Conservation (phyloP, 208 protist genomes). For the Acanthamoeba healyi region DNA sequence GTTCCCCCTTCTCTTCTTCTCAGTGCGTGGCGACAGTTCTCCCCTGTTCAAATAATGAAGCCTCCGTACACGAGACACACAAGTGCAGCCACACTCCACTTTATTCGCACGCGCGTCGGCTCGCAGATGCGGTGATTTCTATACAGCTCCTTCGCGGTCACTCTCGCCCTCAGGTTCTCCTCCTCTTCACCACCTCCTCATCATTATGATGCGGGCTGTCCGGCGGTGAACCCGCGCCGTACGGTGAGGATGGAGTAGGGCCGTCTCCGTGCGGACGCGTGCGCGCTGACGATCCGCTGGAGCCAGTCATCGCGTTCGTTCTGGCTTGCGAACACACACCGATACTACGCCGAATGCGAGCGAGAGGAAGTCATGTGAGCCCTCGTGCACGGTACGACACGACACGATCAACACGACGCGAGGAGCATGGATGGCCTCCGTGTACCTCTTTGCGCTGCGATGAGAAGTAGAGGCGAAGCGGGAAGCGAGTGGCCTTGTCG, state of each 20-base stretch:
- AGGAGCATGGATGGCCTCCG: neutral
- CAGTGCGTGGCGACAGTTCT: neutral
- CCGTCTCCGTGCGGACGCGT: neutral
- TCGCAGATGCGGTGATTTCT: too few species aligned
- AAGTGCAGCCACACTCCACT: conserved; percentile 97
- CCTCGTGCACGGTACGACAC: too few species aligned
- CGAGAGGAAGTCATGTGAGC: too few species aligned
- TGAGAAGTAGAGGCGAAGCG: conserved; percentile 33
- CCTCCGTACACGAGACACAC: conserved; percentile 93
- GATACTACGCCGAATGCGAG: neutral
- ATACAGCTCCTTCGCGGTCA: too few species aligned
- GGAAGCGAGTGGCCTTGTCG: conserved; percentile 12
- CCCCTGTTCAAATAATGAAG: conserved; percentile 35
- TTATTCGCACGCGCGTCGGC: too few species aligned
- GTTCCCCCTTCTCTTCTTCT: neutral
- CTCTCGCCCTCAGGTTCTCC: too few species aligned
- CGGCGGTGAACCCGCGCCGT: neutral
- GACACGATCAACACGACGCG: neutral
- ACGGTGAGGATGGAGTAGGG: conserved; percentile 38
- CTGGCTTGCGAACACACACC: conserved; percentile 20
- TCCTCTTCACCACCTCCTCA: too few species aligned
- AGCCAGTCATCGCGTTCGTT: conserved; percentile 38
- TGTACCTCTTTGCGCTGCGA: conserved; percentile 52
- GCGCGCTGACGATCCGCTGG: conserved; percentile 4
- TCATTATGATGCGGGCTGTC: too few species aligned